Base-by-base conservation (phyloP, 257 asterid species). In the Haberlea rhodopensis region DNA sequence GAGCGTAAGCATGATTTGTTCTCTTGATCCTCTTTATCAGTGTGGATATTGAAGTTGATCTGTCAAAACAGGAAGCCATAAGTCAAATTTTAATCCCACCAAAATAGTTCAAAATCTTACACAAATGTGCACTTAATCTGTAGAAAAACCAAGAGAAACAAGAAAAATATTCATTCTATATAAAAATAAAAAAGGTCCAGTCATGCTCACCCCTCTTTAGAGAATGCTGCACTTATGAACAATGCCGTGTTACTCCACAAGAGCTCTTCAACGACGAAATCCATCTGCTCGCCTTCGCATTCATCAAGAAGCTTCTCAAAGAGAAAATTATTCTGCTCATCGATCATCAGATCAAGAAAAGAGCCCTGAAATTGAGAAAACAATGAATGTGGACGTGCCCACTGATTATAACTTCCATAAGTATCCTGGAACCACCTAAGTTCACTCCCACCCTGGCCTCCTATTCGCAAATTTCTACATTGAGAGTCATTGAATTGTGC, bases 21-120 rank as follows among this genome's bases (percentile, higher is more conserved):
- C 29, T 70, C 73, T 65, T 70, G 15, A 78, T 37, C 74, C 46
- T 75, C n/a, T 15, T 51, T 15, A 81, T 63, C 28, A 81, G 67
- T 53, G 19, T 56, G 8, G 27, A 29, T 7, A 79, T 76, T 0
- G 78, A 68, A 52, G 0, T 59, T 20, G 68, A 67, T 55, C 84
- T 79, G 76, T 59, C 70, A 57, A 37, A 54, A 64, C 59, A 68
- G 25, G 23, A 52, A 48, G 5, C 25, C 34, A 29, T 4, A 27
- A 25, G 46, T 25, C 15, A 24, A 2, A 10, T 32, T n/a, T 53
- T 34, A 52, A 46, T 54, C 49, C 18, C 9, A 34, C 1, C 15
- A 20, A 48, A 55, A 43, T 26, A 18, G 16, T 40, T 18, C 20
- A 5, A 19, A n/a, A 28, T 16, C 10, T 16, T 11, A 2, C 13